Percentiles rank a stretch among this genome's conserved stretches.
phyloP scores from a whole-genome alignment of 2,329 filamentous ascomycete genomes.

The Aureobasidium sp. region DNA sequence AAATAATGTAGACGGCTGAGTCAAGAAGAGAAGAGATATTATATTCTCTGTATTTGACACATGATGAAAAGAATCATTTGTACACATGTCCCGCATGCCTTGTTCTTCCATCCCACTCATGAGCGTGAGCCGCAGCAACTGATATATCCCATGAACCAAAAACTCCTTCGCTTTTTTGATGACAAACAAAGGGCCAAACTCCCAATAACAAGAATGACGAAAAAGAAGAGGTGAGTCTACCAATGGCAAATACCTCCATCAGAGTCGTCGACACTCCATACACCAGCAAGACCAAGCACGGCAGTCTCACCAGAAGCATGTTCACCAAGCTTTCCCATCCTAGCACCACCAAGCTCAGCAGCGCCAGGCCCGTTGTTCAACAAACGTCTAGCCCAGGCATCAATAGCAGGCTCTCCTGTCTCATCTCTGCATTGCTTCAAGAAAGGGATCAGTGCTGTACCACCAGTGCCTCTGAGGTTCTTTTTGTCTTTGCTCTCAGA shows the following conservation, averaged over 20 bases:
- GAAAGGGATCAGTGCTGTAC: conserved; percentile 89
- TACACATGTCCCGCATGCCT: conserved; percentile 2
- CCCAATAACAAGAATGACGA: background rate
- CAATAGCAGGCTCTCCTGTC: conserved; percentile 84
- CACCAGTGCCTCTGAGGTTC: conserved; percentile 80
- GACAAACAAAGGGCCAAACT: background rate
- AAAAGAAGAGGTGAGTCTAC: conserved; percentile 25
- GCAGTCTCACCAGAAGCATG: conserved; percentile 48
- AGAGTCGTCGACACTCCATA: conserved; percentile 82
- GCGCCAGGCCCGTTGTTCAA: conserved; percentile 44
- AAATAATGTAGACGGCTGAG: background rate
- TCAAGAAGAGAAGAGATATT: background rate
- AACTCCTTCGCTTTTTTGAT: conserved; percentile 9
- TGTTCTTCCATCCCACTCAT: background rate
- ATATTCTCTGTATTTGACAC: background rate
- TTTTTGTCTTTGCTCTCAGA: conserved; percentile 34
- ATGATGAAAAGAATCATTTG: background rate
- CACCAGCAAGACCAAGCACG: conserved; percentile 68
- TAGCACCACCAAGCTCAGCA: conserved; percentile 37
- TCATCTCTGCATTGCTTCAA: conserved; percentile 94
- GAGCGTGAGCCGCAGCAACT: background rate
- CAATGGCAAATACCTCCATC: conserved; percentile 56
- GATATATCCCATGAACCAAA: background rate
- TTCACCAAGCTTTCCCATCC: conserved; percentile 46
- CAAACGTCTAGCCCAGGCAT: conserved; percentile 53